Evolutionary conservation across 192 early-diverging fungal species (phyloP), one percentile per base, ranked within the genome.

Genomic region (Coemansia sp.): DNA sequence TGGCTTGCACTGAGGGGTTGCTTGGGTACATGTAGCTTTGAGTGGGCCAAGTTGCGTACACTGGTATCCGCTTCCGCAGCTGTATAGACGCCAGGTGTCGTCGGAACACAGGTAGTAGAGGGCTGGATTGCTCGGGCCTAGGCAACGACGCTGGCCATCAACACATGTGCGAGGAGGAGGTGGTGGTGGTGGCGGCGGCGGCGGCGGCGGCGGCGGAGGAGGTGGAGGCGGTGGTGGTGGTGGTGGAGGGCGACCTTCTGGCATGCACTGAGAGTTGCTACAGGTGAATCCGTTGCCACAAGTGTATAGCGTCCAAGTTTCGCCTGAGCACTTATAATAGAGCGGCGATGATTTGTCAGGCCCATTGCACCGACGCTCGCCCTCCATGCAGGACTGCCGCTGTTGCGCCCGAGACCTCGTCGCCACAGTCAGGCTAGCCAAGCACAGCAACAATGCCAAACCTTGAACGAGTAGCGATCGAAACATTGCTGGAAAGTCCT

Each of bases 81-180:
- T 81, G 68, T 81, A 81, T 29, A 76, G 64, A 8, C 67, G 55
- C 79, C 79, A 81, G 22, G 58, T 11, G 31, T 69, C 75, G 34
- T 66, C 68, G 18, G 71, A 65, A 72, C 79, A 81, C 71, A 71
- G 60, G 47, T 81, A 81, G 74, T 81, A 81, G 52, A 81, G 61
- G 8, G 39, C 46, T 16, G 65, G 65, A 33, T 71, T 71, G 46
- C 69, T 62, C n/a, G 68, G 31, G 13, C 71, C 74, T 3, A 72
- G 44, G 39, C 80, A 81, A 55, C 74, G 70, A 18, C 80, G 74
- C 66, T 81, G 71, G 9, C 80, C 74, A 47, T 81, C 65, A 9
- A 55, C 22, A 60, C 80, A 81, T 16, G 29, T 36, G 29, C 31
- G 57, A 31, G 5, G 53, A 1, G 53, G 50, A 2, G 50, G 50